Evolutionary conservation across 441 rosid species (phyloP).

Genomic region (Corymbia calophylla): DNA sequence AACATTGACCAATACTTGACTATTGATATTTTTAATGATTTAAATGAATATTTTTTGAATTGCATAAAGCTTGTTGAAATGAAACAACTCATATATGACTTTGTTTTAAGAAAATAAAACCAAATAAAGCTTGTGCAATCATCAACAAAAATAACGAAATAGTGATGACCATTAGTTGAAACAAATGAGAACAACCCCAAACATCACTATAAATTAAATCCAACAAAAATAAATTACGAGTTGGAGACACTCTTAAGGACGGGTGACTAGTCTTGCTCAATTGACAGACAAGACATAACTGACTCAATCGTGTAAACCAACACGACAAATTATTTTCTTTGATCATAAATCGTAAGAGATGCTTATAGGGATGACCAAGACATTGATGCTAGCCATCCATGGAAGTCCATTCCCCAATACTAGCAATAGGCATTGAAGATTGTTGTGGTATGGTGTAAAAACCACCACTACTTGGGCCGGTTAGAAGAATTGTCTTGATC

Average conservation of each 20-base stretch:
- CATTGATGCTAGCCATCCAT: background rate
- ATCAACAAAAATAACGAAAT: background rate
- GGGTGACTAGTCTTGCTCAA: background rate
- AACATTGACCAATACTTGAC: too few relatives aligned
- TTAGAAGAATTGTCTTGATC: background rate
- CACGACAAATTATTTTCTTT: background rate
- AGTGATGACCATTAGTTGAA: too few relatives aligned
- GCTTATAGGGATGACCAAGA: background rate
- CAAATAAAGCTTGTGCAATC: background rate
- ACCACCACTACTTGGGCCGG: background rate
- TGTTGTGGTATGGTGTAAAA: background rate
- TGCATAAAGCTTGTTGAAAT: too few relatives aligned
- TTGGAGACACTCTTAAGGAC: background rate
- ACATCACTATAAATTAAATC: background rate
- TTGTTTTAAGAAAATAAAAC: background rate
- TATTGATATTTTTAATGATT: too few relatives aligned
- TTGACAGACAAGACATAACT: background rate
- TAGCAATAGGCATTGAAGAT: background rate
- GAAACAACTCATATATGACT: too few relatives aligned
- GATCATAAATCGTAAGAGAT: background rate
- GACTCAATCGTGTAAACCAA: background rate
- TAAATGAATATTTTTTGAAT: too few relatives aligned
- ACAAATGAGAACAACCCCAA: background rate
- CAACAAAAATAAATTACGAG: fast-evolving
- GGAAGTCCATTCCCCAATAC: background rate